Evolutionary conservation across 2,329 filamentous ascomycete species (phyloP).

Genomic region (Sporothrix phasma): DNA sequence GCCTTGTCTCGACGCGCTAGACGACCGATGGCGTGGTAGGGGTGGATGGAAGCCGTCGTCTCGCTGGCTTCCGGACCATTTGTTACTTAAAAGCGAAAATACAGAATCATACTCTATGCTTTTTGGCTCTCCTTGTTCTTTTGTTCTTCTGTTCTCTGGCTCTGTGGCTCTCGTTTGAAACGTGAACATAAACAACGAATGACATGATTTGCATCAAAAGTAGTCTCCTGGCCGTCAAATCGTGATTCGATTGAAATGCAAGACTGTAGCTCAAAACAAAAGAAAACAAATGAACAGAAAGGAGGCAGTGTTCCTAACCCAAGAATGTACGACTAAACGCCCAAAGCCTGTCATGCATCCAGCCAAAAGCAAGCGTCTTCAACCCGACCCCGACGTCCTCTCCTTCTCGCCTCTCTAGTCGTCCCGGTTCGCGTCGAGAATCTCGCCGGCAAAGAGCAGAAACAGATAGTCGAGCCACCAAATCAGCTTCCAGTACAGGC

Average conservation of each 20-base stretch:
- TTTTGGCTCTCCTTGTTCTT: background rate
- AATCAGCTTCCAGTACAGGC: constrained; percentile 57
- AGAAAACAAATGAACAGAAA: background rate
- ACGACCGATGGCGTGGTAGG: background rate
- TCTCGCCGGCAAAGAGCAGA: constrained; percentile 48
- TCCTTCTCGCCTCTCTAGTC: constrained; percentile 27
- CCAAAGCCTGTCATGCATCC: background rate
- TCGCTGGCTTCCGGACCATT: constrained; percentile 1
- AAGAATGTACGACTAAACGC: background rate
- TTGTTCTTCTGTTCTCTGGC: too few species aligned
- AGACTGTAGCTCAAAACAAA: background rate
- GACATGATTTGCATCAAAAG: background rate
- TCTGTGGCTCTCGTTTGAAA: background rate
- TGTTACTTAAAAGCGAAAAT: constrained; percentile 4
- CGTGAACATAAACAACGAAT: background rate
- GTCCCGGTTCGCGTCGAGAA: constrained; percentile 48
- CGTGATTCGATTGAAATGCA: constrained; percentile 1
- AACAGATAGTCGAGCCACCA: constrained; percentile 53
- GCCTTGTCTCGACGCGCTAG: too few species aligned
- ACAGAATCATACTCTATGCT: background rate
- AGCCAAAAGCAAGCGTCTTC: background rate
- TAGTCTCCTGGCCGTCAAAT: background rate
- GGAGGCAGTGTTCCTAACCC: too few species aligned
- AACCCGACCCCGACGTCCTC: background rate
- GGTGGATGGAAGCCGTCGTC: background rate